phyloP scores from a whole-genome alignment of 2,329 filamentous ascomycete genomes.

The Fusarium duplospermum region DNA sequence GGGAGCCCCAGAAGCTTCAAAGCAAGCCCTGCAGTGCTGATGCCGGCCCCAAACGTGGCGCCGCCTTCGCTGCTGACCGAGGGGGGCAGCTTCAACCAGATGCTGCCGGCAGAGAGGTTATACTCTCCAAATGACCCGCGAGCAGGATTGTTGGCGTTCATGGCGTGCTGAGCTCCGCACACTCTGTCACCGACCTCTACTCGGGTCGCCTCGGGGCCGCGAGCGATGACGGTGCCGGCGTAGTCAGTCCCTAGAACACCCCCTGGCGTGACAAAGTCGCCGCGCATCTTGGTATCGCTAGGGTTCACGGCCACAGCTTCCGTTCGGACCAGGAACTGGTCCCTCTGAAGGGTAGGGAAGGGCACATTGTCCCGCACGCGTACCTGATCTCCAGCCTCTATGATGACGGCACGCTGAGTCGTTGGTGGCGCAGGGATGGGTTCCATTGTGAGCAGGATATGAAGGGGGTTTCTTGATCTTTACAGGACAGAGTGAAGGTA shows the following conservation, averaged over 20 bases:
- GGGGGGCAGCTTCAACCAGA: background rate
- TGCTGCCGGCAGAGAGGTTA: background rate
- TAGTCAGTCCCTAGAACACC: background rate
- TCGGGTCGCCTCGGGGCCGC: background rate
- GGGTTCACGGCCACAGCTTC: constrained; percentile 1
- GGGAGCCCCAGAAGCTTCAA: background rate
- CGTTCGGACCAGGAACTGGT: background rate
- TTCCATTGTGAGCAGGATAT: no score
- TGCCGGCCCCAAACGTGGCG: background rate
- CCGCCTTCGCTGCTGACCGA: background rate
- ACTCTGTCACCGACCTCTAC: background rate
- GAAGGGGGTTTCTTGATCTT: background rate
- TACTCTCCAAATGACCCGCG: background rate
- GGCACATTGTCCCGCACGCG: background rate
- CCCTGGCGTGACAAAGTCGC: background rate
- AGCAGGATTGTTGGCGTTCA: background rate
- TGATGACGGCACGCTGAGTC: background rate
- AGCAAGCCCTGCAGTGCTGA: background rate
- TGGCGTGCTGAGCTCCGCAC: background rate
- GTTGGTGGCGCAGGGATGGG: background rate
- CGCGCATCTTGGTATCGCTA: constrained; percentile 7
- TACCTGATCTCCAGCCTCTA: background rate
- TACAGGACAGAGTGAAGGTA: background rate
- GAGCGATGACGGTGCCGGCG: background rate
- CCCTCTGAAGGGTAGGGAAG: background rate